A percentile compares a stretch with the other conserved stretches of the same genome.
These are phyloP conservation scores for Rhizoclosmatium globosum DNA, from an alignment of 192 early-diverging fungal species.

Conservation along the genomic window DNA sequence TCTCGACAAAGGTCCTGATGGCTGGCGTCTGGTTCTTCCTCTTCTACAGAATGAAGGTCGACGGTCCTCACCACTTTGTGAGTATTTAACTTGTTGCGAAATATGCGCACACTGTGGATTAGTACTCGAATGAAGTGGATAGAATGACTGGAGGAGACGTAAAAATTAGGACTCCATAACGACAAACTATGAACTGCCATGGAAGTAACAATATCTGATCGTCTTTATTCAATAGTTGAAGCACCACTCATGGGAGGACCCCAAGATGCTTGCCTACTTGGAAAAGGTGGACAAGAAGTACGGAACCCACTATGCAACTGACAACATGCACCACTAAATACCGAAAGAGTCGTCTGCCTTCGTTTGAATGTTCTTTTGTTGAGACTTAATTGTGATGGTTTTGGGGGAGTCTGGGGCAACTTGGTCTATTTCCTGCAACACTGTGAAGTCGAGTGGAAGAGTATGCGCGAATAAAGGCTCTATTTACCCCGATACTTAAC, in stretches of 20 bases:
- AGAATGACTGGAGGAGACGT: background rate
- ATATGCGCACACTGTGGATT: no score
- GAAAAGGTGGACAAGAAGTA: conserved; percentile 68
- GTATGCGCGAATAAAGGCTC: no score
- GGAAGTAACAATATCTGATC: background rate
- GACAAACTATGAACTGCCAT: background rate
- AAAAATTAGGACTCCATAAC: background rate
- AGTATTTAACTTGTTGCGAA: conserved; percentile 20
- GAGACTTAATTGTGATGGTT: no score
- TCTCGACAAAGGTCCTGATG: conserved; percentile 45
- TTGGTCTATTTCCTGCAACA: no score
- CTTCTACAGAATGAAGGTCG: conserved; percentile 58
- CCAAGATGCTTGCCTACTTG: conserved; percentile 57
- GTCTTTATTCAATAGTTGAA: conserved; percentile 42
- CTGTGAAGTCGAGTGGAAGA: no score
- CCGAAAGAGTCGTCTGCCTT: background rate
- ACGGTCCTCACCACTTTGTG: conserved; percentile 66
- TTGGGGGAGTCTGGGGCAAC: no score
- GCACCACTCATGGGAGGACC: conserved; percentile 62
- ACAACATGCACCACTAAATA: conserved; percentile 60
- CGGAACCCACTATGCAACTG: conserved; percentile 56
- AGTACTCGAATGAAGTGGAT: background rate
- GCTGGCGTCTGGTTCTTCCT: conserved; percentile 60
- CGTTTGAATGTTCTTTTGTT: no score
- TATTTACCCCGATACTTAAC: no score